Base-by-base conservation (phyloP, 495 filamentous ascomycete genomes). In the Aspergillus cristatus region DNA sequence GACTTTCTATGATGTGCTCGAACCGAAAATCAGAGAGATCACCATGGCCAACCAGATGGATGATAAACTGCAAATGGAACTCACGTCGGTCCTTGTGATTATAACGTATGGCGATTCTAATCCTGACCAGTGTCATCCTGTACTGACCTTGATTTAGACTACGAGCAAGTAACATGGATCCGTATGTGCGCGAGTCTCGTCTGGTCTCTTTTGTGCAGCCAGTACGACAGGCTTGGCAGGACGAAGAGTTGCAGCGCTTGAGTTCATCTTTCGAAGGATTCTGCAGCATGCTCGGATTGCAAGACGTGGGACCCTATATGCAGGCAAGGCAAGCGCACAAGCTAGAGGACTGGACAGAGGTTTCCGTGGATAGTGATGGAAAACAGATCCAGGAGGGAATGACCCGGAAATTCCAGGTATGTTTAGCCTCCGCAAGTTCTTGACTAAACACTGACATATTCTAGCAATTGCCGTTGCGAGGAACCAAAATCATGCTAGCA, bases 401-500 rank as follows among this genome's bases (percentile, higher is more conserved):
- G 51, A 68, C 62, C 10, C 36, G 49, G 40, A 78, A 83, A 44
- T 79, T 85, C 51, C 74, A 81, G 59, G 78, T 84, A 54, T 37
- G 62, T 47, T 7, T 14, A 6, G 16, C 7, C 18, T n/a, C 7
- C 6, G 5, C 20, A 15, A 13, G 1, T 18, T 17, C 7, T 14
- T 17, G 11, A 18, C n/a, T 16, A 12, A 17, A 28, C 14, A 32
- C 39, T 53, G 37, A 47, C 42, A 18, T 18, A 6, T 42, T n/a
- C 18, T 26, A 85, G 75, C 62, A 71, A 43, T 59, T 96, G 6
- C 91, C 91, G 6, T 62, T 97, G 34, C 78, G 88, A 39, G 70
- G 82, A 10, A 96, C 90, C 5, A 96, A 95, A 46, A 82, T 83
- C 0, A 84, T 97, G 60, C 61, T 99, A 16, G 82, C 82, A 1